Evolutionary conservation across 768 basidiomycete genomes (phyloP).

Genomic region (Leccinum subtestaceum): DNA sequence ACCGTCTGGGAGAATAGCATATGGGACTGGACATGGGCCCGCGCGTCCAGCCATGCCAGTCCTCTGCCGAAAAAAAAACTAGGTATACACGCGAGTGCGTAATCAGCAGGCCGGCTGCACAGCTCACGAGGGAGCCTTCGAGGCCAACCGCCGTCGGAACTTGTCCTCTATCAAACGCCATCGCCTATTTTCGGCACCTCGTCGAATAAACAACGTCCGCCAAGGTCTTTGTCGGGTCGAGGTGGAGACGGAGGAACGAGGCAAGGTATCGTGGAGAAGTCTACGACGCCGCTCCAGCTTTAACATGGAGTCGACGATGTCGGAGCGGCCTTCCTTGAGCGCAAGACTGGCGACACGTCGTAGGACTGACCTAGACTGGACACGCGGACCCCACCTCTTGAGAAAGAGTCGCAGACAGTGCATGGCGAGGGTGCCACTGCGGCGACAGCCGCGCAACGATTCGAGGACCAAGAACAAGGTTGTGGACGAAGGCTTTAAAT

Average conservation of each 20-base stretch:
- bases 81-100: background rate
- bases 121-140: background rate
- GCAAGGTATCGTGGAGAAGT: slow-evolving; percentile 1
- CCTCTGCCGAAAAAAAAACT: background rate
- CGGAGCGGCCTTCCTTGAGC: slow-evolving; percentile 60
- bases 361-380: slow-evolving; percentile 58
- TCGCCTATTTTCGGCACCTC: slow-evolving; percentile 31
- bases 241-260: slow-evolving; percentile 7
- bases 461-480: slow-evolving; percentile 61
- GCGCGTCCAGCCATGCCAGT: background rate
- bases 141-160: slow-evolving; percentile 15
- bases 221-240: slow-evolving; percentile 19
- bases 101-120: background rate
- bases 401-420: slow-evolving; percentile 45
- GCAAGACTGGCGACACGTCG: slow-evolving; percentile 58
- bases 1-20: background rate
- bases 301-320: slow-evolving; percentile 38
- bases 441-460: slow-evolving; percentile 45
- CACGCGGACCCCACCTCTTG: slow-evolving; percentile 51
- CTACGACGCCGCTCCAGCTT: slow-evolving; percentile 15
- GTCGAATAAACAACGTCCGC: slow-evolving; percentile 22
- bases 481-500: slow-evolving; percentile 52
- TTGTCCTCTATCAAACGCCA: slow-evolving; percentile 28
- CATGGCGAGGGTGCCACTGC: slow-evolving; percentile 55
- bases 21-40: background rate